Conservation (phyloP, 306 rosid species). For the Datisca glomerata region DNA sequence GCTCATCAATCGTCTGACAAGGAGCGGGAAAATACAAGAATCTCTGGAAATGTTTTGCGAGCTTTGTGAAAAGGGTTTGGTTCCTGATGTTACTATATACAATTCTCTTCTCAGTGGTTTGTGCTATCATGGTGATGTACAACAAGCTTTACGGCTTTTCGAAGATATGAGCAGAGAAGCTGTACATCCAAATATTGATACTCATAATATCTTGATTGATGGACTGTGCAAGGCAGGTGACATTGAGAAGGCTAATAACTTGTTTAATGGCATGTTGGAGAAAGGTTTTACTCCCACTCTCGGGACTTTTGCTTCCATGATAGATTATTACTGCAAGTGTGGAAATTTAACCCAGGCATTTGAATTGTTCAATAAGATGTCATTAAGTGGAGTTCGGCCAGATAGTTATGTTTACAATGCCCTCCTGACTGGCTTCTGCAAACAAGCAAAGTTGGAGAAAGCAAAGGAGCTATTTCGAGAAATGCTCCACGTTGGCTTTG, state of each 20-base stretch:
- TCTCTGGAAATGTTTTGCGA: constrained; percentile 28
- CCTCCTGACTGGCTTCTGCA: constrained; percentile 36
- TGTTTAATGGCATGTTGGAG: constrained; percentile 22
- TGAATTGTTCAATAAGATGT: constrained; percentile 26
- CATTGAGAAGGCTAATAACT: constrained; percentile 22
- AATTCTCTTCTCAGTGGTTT: constrained; percentile 30
- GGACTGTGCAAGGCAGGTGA: constrained; percentile 38
- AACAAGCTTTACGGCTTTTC: constrained; percentile 22
- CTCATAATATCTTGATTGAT: constrained; percentile 26
- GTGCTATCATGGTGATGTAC: constrained; percentile 24
- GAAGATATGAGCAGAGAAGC: constrained; percentile 30
- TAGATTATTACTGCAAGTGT: constrained; percentile 31
- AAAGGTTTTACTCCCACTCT: constrained; percentile 25
- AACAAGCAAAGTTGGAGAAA: constrained; percentile 22
- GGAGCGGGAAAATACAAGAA: constrained; percentile 32
- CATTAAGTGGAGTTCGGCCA: constrained; percentile 18
- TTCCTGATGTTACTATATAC: constrained; percentile 30
- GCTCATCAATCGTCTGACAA: constrained; percentile 25
- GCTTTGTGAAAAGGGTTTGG: constrained; percentile 25
- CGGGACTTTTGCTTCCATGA: constrained; percentile 31
- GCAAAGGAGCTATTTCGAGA: constrained; percentile 22
- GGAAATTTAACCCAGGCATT: constrained; percentile 28
- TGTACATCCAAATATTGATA: constrained; percentile 23
- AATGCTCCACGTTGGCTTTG: constrained; percentile 22
- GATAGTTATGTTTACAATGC: constrained; percentile 21